A percentile compares a stretch with the other conserved stretches of the same genome.
Conservation (phyloP, 129 eudicot species). For the Smallanthus sonchifolius region DNA sequence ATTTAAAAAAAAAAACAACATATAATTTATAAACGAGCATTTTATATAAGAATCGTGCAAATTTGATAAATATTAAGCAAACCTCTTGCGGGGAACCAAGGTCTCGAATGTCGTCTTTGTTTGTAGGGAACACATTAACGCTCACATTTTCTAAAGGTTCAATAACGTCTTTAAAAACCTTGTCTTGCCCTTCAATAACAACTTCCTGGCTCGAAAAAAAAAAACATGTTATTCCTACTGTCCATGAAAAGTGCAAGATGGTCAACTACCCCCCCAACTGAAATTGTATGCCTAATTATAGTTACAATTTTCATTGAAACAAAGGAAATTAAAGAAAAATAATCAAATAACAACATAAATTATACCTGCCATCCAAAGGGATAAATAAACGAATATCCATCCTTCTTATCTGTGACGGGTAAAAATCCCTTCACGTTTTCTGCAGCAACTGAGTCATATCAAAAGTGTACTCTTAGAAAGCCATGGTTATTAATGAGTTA, state of each 20-base stretch:
- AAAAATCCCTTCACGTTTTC: constrained; percentile 80
- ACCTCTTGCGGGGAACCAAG: constrained; percentile 95
- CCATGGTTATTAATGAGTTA: constrained; percentile 7
- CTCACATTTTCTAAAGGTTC: constrained; percentile 96
- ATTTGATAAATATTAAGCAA: constrained; percentile 6
- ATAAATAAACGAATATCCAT: constrained; percentile 78
- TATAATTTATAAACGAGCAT: neutral
- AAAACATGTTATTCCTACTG: neutral
- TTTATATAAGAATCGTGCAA: neutral
- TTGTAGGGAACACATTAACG: constrained; percentile 68
- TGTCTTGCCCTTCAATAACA: constrained; percentile 82
- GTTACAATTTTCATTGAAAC: neutral
- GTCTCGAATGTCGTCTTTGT: constrained; percentile 71
- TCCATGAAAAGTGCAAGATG: neutral
- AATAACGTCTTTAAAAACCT: constrained; percentile 91
- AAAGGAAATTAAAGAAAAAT: neutral
- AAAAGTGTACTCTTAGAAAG: constrained; percentile 56
- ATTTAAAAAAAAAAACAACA: neutral
- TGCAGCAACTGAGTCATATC: constrained; percentile 99
- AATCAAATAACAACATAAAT: neutral
- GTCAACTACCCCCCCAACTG: neutral
- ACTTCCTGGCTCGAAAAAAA: constrained; percentile 59
- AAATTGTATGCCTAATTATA: neutral
- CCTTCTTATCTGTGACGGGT: constrained; percentile 72
- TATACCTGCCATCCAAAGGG: constrained; percentile 99